phyloP scores from a whole-genome alignment of 2,329 filamentous ascomycete genomes.

The Colletotrichum cuscutae region DNA sequence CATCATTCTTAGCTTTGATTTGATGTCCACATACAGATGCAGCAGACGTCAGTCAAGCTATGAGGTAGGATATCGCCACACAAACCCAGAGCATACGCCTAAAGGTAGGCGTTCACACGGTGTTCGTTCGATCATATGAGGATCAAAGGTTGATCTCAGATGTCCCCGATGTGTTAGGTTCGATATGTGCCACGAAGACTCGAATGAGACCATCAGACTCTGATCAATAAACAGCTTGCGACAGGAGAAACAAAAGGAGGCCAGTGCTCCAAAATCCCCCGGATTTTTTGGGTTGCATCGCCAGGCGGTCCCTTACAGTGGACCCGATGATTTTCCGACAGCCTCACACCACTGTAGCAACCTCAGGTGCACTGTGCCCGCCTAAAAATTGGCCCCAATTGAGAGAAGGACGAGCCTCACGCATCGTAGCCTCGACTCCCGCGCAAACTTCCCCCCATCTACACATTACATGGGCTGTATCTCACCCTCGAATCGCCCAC shows the following conservation, averaged over 20 bases:
- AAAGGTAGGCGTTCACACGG: no score
- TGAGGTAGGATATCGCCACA: no score
- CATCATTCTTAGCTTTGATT: no score
- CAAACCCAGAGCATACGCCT: no score
- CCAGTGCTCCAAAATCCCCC: background rate
- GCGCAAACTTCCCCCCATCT: conserved; percentile 31
- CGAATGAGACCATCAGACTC: background rate
- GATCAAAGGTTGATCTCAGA: no score
- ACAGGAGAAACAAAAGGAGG: background rate
- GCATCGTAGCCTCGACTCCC: conserved; percentile 27
- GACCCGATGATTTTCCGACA: conserved; percentile 34
- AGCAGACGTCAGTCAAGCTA: no score
- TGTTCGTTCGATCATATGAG: no score
- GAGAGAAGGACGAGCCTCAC: conserved; percentile 23
- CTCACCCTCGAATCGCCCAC: conserved; percentile 38
- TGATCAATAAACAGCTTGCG: background rate
- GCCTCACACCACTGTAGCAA: conserved; percentile 14
- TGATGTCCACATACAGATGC: no score
- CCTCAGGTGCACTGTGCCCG: conserved; percentile 19
- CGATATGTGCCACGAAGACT: no score
- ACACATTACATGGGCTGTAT: conserved; percentile 35
- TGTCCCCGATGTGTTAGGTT: no score
- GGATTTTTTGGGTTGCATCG: conserved; percentile 18
- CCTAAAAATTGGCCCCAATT: conserved; percentile 23
- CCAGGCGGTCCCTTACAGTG: conserved; percentile 15